Evolutionary conservation across 192 early-diverging fungal species (phyloP).

Genomic region (Allomyces javanicus): DNA sequence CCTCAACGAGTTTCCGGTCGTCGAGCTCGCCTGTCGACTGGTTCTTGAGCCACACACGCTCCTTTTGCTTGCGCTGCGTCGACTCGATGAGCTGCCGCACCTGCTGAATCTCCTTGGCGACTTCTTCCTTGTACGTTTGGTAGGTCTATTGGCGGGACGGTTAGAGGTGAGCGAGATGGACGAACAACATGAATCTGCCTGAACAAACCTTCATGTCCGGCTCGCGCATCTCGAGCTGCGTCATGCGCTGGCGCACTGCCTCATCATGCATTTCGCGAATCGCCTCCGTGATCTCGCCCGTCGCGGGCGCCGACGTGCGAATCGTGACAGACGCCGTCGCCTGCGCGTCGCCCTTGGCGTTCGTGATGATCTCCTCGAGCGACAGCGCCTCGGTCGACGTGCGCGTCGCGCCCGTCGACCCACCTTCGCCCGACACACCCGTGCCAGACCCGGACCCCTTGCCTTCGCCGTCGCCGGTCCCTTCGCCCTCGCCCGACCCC

Average conservation of each 20-base stretch:
- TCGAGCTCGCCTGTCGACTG: conserved; percentile 62
- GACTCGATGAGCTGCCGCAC: conserved; percentile 55
- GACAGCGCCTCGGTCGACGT: background rate
- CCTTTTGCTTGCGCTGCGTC: conserved; percentile 58
- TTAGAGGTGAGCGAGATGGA: conserved; percentile 1
- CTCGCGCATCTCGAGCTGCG: conserved; percentile 50
- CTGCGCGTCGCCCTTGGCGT: background rate
- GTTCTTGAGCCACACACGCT: conserved; percentile 62
- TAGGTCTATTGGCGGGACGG: conserved; percentile 12
- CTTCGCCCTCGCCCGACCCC: background rate
- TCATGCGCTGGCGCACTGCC: conserved; percentile 44
- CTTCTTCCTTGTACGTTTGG: conserved; percentile 30
- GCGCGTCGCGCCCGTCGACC: background rate
- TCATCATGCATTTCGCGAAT: conserved; percentile 43
- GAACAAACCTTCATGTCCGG: conserved; percentile 27
- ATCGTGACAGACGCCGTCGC: background rate
- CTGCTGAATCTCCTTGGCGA: conserved; percentile 48
- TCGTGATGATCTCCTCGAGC: background rate
- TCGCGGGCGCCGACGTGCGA: background rate
- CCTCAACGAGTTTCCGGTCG: conserved; percentile 45
- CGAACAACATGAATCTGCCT: background rate
- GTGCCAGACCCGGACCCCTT: background rate
- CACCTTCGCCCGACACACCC: background rate
- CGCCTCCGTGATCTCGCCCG: background rate
- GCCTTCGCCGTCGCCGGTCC: background rate